Base-by-base conservation (phyloP, 1,284 basidiomycete species). In the Sphagnurus paluster region DNA sequence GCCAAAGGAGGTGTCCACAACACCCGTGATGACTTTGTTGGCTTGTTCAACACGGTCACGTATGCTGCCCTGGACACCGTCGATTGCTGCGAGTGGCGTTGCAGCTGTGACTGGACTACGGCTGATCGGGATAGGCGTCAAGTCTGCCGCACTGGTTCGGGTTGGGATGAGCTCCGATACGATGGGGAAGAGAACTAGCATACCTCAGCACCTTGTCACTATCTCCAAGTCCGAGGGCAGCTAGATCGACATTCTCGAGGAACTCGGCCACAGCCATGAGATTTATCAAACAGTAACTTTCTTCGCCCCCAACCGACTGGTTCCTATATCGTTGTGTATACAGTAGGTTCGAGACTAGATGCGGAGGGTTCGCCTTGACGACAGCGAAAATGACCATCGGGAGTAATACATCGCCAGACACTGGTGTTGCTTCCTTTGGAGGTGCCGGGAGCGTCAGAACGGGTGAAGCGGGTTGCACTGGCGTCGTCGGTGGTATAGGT, bases 181-280 rank as follows among this genome's bases (percentile, higher is more conserved):
- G 10, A 33, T 14, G n/a, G 32, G 20, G 26, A 13, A 32, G 24
- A 20, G 28, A 19, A 43, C 41, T 34, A 20, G 61, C 59, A 10
- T 11, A 70, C 70, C 67, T 70, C 44, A 71, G 53, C 5, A 68
- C 67, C 44, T 66, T 67, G 28, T 65, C 63, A 30, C 59, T 63
- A 48, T 85, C 82, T 4, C 81, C 80, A 7, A 97, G 70, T 0
- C 93, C 93, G 9, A 98, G 71, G 4, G 83, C 87, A 6, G 77
- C 82, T 42, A 95, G 72, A 64, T 95, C 91, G 19, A 97, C 92
- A 58, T 93, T 90, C 68, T 95, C 91, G 32, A 98, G 70, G 63
- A 97, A 98, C 59, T 96, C 93, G 2, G 91, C 90, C 1, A 94
- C 93, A 5, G 95, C 95, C 69, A 95, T 84, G 24, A 96, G 73